Conservation (phyloP, 768 basidiomycete species). For the Trametes punicea region DNA sequence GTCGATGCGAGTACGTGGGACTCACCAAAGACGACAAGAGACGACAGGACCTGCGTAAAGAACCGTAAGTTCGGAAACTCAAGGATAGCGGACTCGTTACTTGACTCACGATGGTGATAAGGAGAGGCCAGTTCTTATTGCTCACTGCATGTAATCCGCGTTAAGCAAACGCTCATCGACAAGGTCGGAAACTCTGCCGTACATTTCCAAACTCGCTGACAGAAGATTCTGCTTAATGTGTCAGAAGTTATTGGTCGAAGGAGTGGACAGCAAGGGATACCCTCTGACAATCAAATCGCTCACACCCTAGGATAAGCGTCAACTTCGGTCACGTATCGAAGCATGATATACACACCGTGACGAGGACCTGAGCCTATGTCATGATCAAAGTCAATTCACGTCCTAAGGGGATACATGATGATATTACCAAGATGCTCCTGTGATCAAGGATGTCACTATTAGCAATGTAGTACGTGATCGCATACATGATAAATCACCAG, state of each 20-base stretch:
- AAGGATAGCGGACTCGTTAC: too few relatives aligned
- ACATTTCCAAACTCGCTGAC: constrained; percentile 27
- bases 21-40: constrained; percentile 16
- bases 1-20: neutral
- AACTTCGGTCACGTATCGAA: neutral
- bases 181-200: neutral
- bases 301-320: constrained; percentile 17
- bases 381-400: neutral
- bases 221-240: constrained; percentile 22
- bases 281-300: constrained; percentile 26
- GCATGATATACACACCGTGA: constrained; percentile 13
- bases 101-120: constrained; percentile 23
- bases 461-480: neutral
- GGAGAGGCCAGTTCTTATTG: constrained; percentile 19
- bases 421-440: constrained; percentile 27
- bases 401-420: neutral
- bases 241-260: neutral
- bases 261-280: neutral
- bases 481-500: constrained; percentile 14
- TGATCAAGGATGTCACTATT: too few relatives aligned
- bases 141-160: constrained; percentile 13
- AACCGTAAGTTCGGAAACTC: too few relatives aligned
- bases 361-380: constrained; percentile 8
- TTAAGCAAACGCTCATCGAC: too few relatives aligned
- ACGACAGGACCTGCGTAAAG: constrained; percentile 5